These are phyloP conservation scores for Candida peoriensis DNA, from an alignment of 805 yeast species.

Conservation along the genomic window DNA sequence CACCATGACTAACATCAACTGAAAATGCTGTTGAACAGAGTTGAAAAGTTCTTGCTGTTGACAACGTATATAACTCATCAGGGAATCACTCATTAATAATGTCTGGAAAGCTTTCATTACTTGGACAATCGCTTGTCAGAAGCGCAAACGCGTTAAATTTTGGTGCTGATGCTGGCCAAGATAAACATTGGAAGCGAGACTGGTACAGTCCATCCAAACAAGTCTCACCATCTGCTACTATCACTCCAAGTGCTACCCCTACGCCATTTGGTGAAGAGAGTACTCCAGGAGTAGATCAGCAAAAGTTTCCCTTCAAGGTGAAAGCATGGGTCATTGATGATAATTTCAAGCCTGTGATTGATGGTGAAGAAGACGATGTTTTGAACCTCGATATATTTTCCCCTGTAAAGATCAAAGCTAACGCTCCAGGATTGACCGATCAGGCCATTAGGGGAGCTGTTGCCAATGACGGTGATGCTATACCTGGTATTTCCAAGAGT, in stretches of 20 bases:
- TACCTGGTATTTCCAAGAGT: constrained; percentile 37
- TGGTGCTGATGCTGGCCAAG: constrained; percentile 11
- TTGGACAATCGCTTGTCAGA: constrained; percentile 25
- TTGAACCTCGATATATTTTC: constrained; percentile 38
- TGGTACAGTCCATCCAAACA: constrained; percentile 22
- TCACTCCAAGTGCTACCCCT: constrained; percentile 21
- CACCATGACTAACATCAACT: no score
- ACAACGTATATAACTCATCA: no score
- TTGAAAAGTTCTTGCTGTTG: no score
- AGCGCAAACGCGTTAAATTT: constrained; percentile 19
- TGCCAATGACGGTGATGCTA: constrained; percentile 37
- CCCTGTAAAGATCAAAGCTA: constrained; percentile 20
- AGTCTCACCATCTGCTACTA: constrained; percentile 9
- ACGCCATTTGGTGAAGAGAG: constrained; percentile 25
- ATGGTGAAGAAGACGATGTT: constrained; percentile 37
- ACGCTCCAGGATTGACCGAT: constrained; percentile 31
- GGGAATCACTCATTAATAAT: constrained; percentile 6
- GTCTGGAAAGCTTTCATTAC: constrained; percentile 21
- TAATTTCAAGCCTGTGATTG: constrained; percentile 22
- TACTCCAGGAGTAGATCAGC: constrained; percentile 9
- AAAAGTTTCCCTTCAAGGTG: constrained; percentile 22
- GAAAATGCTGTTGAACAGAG: no score
- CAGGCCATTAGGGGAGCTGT: constrained; percentile 54
- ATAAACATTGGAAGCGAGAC: constrained; percentile 25
- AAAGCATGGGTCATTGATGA: constrained; percentile 28